A percentile compares a stretch with the other conserved stretches of the same genome.
Conservation (phyloP, 2,329 filamentous ascomycete genomes). For the Clarireedia sp. region DNA sequence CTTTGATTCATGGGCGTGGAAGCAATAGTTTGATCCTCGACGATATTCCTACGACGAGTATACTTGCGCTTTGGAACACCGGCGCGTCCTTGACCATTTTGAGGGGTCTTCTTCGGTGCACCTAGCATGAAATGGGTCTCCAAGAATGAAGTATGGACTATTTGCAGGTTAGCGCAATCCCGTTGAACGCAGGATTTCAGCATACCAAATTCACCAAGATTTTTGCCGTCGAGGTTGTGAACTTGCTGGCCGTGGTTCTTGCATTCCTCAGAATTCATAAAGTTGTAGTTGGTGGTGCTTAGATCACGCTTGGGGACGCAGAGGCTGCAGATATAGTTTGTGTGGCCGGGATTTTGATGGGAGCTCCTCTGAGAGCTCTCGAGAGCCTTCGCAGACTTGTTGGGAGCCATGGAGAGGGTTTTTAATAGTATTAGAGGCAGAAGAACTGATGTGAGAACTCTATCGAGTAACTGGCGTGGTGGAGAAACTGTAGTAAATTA, state of each 20-base stretch:
- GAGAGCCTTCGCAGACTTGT: too few species aligned
- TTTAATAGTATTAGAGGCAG: too few species aligned
- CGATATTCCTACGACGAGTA: not conserved
- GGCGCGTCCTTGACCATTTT: not conserved
- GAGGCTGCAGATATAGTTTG: not conserved
- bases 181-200: not conserved
- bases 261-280: not conserved
- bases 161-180: not conserved
- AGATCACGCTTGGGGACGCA: not conserved
- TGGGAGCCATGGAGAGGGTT: too few species aligned
- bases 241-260: not conserved
- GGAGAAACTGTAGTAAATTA: too few species aligned
- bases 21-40: not conserved
- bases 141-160: not conserved
- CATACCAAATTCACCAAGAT: not conserved
- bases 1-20: not conserved
- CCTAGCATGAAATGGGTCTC: not conserved
- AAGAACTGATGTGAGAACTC: too few species aligned
- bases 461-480: too few species aligned
- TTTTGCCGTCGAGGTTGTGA: not conserved
- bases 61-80: conserved; percentile 3
- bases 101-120: not conserved
- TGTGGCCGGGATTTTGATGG: too few species aligned
- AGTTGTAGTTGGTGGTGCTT: not conserved
- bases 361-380: too few species aligned